These are phyloP conservation scores for Arthrinium puccinioides DNA, from an alignment of 2,329 filamentous ascomycete genomes.

Conservation along the genomic window DNA sequence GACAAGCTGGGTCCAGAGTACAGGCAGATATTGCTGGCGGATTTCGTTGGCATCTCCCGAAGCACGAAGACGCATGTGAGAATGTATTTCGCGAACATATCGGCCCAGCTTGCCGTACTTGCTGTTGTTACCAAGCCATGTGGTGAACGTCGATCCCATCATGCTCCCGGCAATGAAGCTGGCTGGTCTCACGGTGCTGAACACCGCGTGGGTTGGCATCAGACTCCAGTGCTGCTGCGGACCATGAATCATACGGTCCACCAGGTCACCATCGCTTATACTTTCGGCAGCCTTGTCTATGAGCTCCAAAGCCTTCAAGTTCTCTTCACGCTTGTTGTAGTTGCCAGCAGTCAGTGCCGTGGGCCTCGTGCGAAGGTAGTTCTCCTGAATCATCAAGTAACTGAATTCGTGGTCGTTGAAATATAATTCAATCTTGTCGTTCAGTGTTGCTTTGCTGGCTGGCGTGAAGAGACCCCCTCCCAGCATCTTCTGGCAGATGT, in stretches of 20 bases:
- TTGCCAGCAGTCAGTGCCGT: constrained; percentile 48
- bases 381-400: constrained; percentile 96
- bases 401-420: constrained; percentile 99
- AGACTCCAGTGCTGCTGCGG: constrained; percentile 97
- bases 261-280: constrained; percentile 93
- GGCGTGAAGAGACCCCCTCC: constrained; percentile 78
- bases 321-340: constrained; percentile 60
- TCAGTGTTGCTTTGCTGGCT: constrained; percentile 77
- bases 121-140: constrained; percentile 94
- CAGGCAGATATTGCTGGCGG: constrained; percentile 86
- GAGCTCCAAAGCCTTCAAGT: constrained; percentile 77
- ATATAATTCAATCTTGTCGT: constrained; percentile 97
- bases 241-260: constrained; percentile 97
- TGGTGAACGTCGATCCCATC: constrained; percentile 69
- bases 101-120: constrained; percentile 72
- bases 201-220: constrained; percentile 93
- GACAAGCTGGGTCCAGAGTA: constrained; percentile 76
- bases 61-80: constrained; percentile 87
- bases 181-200: constrained; percentile 87
- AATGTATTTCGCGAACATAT: constrained; percentile 87
- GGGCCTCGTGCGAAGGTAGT: constrained; percentile 83
- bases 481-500: constrained; percentile 91
- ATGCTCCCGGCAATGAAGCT: constrained; percentile 81
- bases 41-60: constrained; percentile 91
- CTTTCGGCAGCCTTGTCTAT: constrained; percentile 85